Evolutionary conservation across 495 filamentous ascomycete genomes (phyloP), one percentile per base, ranked within the genome.

Genomic region (Usnea hakonensis): DNA sequence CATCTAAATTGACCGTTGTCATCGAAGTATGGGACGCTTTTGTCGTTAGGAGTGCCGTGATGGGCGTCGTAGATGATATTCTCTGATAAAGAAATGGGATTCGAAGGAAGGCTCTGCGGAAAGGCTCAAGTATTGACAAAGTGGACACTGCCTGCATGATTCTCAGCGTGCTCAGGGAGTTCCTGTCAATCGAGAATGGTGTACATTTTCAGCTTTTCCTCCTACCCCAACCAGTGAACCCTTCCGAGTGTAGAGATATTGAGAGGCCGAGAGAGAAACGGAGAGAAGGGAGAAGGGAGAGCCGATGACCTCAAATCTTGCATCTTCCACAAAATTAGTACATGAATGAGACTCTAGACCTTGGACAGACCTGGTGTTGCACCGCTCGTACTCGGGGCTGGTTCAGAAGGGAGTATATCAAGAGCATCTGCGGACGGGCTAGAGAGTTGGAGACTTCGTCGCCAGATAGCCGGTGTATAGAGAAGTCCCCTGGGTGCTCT

Each of bases 71-170:
- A 2, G 92, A 94, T 58, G 88, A 84, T 60, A 96, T 83, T 74
- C 82, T 83, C 76, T 97, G 94, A 74, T 97, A 98, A 64, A 97
- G 80, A 74, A 98, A 98, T 8, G 94, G 94, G 40, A 97, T 84
- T 57, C 91, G 88, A 28, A 93, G 81, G 62, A 82, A 67, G 30
- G 89, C 85, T 70, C 94, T 84, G 43, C 83, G 78, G 68, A 96
- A 83, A 16, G 94, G 94, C 53, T 87, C 85, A 44, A 97, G 85
- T 57, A 96, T 76, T 59, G 91, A 95, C 64, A 98, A 80, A 4
- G 90, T 91, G 16, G 93, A 97, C 76, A 91, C 81, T 61, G 85
- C 81, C 85, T 90, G 61, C 28, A 37, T 40, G 32, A 30, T 32
- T 30, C 58, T 41, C 17, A 46, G 36, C 43, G 58, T 26, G 43